These are phyloP conservation scores for Hypoxylon fuscum DNA, from an alignment of 495 filamentous ascomycete species.

Conservation along the genomic window DNA sequence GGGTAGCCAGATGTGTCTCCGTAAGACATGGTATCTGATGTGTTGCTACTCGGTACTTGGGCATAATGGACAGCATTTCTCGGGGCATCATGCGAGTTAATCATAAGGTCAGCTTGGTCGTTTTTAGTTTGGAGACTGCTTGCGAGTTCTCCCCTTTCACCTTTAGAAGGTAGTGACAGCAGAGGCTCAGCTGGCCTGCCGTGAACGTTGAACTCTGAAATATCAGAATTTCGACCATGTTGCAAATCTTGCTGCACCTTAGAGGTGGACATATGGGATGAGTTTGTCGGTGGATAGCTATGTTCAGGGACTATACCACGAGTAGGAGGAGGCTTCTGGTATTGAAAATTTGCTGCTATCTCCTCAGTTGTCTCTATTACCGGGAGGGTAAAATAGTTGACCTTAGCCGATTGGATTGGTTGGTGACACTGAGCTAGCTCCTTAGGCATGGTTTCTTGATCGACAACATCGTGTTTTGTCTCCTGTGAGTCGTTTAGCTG, in stretches of 20 bases:
- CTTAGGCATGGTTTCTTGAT: background rate
- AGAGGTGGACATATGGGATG: background rate
- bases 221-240: background rate
- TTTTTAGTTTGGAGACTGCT: background rate
- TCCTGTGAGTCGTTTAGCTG: conserved; percentile 19
- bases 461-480: background rate
- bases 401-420: background rate
- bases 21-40: background rate
- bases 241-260: background rate
- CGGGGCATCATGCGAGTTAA: background rate
- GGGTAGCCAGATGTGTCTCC: conserved; percentile 5
- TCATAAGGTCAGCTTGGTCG: background rate
- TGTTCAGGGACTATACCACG: background rate
- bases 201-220: background rate
- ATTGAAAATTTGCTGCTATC: conserved; percentile 29
- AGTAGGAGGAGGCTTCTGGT: conserved; percentile 15
- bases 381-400: conserved; percentile 20
- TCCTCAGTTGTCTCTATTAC: conserved; percentile 31
- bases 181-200: background rate
- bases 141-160: background rate
- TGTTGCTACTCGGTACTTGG: background rate
- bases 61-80: background rate
- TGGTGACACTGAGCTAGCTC: background rate
- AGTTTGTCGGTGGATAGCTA: background rate
- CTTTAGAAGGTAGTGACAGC: background rate